Base-by-base conservation (phyloP, 1,284 basidiomycete genomes). In the Exobasidium rhododendri region DNA sequence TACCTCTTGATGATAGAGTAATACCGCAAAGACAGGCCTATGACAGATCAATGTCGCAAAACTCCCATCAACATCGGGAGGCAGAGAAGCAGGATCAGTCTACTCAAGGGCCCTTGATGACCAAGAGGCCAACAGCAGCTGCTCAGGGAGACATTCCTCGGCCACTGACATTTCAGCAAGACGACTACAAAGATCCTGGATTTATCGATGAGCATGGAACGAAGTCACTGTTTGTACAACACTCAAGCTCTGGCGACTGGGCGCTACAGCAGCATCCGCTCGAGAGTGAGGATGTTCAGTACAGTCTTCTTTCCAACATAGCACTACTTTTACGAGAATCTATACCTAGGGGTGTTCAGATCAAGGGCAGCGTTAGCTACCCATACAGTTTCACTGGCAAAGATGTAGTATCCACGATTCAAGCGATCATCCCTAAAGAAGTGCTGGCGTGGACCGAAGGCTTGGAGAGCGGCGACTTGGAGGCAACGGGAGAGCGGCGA, bases 301-400 rank as follows among this genome's bases (percentile, higher is more conserved):
- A 91, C 47, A 86, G 90, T 0, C 82, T 96, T 31, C 83, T 97
- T 49, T 92, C 89, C 31, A 89, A 97, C 78, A 84, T 94, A 31
- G 92, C 92, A 3, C 87, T 94, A 5, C 88, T 91, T 72, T 81
- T 97, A 57, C 85, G 88, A 49, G 92, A 96, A 80, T 88, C 89
- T 70, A 89, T 97, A 0, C 89, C 89, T 1, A 84, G 89, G 52
- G 88, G 88, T 13, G 87, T 87, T 2, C 93, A 97, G 75, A 89
- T 93, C 65, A 77, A 78, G 56, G 75, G 77, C 26, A 75, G 73
- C 45, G 67, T 79, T 54, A 63, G 68, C 40, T 79, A 79, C 43
- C 77, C 77, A 0, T 64, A 67, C 35, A 72, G 74, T 62, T 79
- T 79, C 55, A 79, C 77, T 0, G 77, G 77, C 47, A 72, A 73